Conservation (phyloP, 2,329 filamentous ascomycete species). For the Hymenoscyphus salicellus region DNA sequence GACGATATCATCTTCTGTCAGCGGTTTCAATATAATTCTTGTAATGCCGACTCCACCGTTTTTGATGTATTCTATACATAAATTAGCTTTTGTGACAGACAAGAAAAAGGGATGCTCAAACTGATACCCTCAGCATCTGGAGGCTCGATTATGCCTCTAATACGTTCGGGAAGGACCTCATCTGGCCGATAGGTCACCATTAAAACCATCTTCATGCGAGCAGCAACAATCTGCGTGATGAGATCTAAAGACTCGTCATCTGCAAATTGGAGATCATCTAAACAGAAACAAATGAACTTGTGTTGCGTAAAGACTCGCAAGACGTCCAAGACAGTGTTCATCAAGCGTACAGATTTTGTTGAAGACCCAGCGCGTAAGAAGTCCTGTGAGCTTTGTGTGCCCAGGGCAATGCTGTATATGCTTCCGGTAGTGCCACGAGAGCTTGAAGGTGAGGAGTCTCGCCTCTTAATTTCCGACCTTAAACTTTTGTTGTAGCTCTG, state of each 20-base stretch:
- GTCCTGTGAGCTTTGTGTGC: slow-evolving; percentile 55
- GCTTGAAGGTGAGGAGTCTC: slow-evolving; percentile 32
- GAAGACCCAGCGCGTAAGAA: slow-evolving; percentile 57
- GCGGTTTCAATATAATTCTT: slow-evolving; percentile 66
- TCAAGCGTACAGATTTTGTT: slow-evolving; percentile 68
- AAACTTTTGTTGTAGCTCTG: slow-evolving; percentile 33
- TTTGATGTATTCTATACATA: slow-evolving; percentile 31
- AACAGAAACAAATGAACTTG: slow-evolving; percentile 82
- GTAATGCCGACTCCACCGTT: slow-evolving; percentile 59
- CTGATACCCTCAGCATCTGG: slow-evolving; percentile 51
- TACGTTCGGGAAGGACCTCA: slow-evolving; percentile 55
- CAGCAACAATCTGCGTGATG: slow-evolving; percentile 73
- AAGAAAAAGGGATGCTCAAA: slow-evolving; percentile 27
- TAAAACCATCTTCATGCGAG: slow-evolving; percentile 76
- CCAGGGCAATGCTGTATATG: slow-evolving; percentile 33
- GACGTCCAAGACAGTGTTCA: slow-evolving; percentile 86
- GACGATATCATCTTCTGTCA: slow-evolving; percentile 75
- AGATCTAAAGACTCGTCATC: slow-evolving; percentile 84
- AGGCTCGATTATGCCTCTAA: slow-evolving; percentile 54
- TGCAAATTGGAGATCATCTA: slow-evolving; percentile 89
- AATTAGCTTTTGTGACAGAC: slow-evolving; percentile 25
- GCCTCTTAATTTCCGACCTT: slow-evolving; percentile 26
- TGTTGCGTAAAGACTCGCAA: slow-evolving; percentile 76
- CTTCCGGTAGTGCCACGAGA: slow-evolving; percentile 20
- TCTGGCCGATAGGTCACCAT: slow-evolving; percentile 72